Evolutionary conservation across 805 yeast species (phyloP).

Genomic region (Ogataea kodamae): DNA sequence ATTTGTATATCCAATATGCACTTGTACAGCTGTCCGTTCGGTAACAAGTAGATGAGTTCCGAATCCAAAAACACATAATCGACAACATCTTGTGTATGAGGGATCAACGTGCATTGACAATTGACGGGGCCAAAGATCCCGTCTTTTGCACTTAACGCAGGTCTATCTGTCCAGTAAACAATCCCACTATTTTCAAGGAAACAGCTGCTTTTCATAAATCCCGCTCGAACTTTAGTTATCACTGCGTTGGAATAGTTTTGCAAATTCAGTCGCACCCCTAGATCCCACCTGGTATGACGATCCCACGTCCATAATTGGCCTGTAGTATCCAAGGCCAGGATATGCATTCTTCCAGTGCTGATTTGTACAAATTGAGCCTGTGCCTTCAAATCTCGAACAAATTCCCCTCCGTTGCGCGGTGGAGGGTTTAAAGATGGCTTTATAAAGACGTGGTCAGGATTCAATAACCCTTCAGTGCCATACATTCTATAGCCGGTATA

Average conservation of each 20-base stretch:
- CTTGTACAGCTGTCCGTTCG: conserved; percentile 39
- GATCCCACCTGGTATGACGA: conserved; percentile 30
- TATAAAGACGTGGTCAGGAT: conserved; percentile 33
- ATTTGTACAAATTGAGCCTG: conserved; percentile 42
- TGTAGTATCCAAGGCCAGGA: conserved; percentile 52
- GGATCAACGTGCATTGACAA: conserved; percentile 41
- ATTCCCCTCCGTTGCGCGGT: conserved; percentile 12
- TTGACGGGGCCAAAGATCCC: conserved; percentile 28
- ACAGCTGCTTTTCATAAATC: conserved; percentile 62
- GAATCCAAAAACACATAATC: conserved; percentile 59
- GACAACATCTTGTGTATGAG: conserved; percentile 35
- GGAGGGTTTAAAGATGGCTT: not conserved
- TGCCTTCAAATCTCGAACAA: conserved; percentile 10
- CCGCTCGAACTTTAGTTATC: conserved; percentile 52
- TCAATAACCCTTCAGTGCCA: conserved; percentile 34
- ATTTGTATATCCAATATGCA: conserved; percentile 28
- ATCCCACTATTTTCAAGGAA: conserved; percentile 49
- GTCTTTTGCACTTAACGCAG: conserved; percentile 19
- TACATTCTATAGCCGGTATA: conserved; percentile 46
- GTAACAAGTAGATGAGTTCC: conserved; percentile 47
- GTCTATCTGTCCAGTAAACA: conserved; percentile 51
- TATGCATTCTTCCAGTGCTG: conserved; percentile 62
- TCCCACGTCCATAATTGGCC: conserved; percentile 65
- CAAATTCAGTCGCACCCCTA: conserved; percentile 45
- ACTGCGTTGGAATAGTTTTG: conserved; percentile 21